These are phyloP conservation scores for Globisporangium middletonii DNA, from an alignment of 352 stramenopile genomes.

Conservation along the genomic window DNA sequence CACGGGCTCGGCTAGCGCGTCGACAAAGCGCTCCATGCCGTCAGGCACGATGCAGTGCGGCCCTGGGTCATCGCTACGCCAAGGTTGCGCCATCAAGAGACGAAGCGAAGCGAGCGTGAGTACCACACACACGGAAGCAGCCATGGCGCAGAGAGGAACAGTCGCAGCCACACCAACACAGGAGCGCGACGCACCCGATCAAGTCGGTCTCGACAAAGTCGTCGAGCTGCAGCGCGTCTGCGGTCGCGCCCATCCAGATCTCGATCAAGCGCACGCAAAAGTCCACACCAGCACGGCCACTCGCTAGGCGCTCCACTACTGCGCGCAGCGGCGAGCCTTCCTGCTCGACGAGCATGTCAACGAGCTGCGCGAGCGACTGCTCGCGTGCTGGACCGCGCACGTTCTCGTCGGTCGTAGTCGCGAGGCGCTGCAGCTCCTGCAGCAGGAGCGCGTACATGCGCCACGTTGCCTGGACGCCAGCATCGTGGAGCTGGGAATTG, in stretches of 20 bases:
- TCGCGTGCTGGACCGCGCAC: neutral
- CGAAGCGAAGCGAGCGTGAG: neutral
- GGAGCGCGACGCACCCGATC: conserved; percentile 29
- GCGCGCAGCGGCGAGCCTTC: conserved; percentile 9
- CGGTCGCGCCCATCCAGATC: conserved; percentile 48
- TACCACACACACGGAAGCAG: neutral
- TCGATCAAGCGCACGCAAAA: conserved; percentile 47
- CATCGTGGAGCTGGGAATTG: conserved; percentile 16
- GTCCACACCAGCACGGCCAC: conserved; percentile 22
- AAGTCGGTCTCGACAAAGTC: conserved; percentile 48
- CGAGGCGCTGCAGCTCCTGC: conserved; percentile 30
- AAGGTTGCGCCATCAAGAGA: too few relatives aligned
- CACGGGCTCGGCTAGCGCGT: conserved; percentile 24
- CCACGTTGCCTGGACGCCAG: conserved; percentile 35
- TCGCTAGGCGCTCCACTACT: conserved; percentile 6
- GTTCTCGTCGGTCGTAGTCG: conserved; percentile 3
- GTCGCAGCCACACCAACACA: neutral
- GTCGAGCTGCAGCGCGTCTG: conserved; percentile 46
- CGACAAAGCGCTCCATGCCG: conserved; percentile 48
- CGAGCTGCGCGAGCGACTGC: conserved; percentile 26
- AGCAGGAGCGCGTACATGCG: conserved; percentile 39
- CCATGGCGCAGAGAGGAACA: neutral
- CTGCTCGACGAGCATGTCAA: conserved; percentile 23
- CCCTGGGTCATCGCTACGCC: conserved; percentile 35
- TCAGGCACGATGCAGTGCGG: conserved; percentile 41